Percentiles rank a stretch among this genome's conserved stretches.
Evolutionary conservation across 176 grass and related monocot genomes (phyloP).

Genomic region (Lolium perenne): DNA sequence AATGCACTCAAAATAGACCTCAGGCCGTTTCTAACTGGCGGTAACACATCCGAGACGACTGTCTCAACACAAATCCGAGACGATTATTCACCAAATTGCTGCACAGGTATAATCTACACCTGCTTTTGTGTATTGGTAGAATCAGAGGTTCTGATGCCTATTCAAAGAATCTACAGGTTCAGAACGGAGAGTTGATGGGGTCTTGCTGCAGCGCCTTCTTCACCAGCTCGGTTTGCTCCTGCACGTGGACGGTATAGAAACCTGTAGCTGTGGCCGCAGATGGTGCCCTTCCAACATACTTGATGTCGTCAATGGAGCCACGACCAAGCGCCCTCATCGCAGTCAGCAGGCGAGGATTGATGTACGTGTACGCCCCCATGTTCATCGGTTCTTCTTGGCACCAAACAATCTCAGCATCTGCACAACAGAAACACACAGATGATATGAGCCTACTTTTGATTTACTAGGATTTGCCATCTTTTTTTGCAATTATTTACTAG

Average conservation of each 20-base stretch:
- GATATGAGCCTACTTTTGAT: constrained; percentile 4
- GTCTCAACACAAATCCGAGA: constrained; percentile 26
- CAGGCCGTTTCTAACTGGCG: constrained; percentile 27
- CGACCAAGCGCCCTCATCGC: constrained; percentile 74
- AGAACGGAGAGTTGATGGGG: constrained; percentile 45
- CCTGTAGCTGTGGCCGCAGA: constrained; percentile 96
- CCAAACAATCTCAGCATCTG: constrained; percentile 99
- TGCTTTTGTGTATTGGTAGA: constrained; percentile 23
- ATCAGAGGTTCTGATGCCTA: constrained; percentile 32
- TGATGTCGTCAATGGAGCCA: constrained; percentile 85
- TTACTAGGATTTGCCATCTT: background rate
- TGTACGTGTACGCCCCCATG: constrained; percentile 89
- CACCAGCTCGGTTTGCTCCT: constrained; percentile 88
- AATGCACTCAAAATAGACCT: background rate
- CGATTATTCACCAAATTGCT: constrained; percentile 46
- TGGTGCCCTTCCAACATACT: constrained; percentile 77
- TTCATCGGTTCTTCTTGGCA: constrained; percentile 99
- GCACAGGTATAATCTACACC: constrained; percentile 21
- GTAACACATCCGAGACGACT: constrained; percentile 34
- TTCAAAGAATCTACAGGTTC: constrained; percentile 43
- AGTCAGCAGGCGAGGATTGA: constrained; percentile 71
- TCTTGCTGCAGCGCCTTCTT: constrained; percentile 80
- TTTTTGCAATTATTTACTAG: background rate
- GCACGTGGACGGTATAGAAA: constrained; percentile 75
- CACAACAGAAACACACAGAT: constrained; percentile 24